phyloP scores from a whole-genome alignment of 2,329 filamentous ascomycete genomes.

The Aureobasidium lini region DNA sequence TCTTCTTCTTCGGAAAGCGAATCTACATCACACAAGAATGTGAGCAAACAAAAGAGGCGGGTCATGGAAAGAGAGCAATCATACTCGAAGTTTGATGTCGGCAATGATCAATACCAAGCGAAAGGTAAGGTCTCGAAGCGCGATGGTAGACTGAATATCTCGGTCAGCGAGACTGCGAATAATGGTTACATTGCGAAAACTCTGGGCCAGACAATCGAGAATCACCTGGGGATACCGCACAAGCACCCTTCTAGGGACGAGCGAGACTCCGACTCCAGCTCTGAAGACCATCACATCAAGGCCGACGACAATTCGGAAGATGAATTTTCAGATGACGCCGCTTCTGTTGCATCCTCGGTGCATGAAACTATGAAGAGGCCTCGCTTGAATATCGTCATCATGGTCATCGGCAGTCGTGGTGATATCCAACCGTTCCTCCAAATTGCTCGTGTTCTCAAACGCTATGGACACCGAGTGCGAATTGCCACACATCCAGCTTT shows the following conservation, averaged over 20 bases:
- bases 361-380: slow-evolving; percentile 30
- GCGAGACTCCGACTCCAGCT: not conserved
- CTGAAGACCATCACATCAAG: slow-evolving; percentile 14
- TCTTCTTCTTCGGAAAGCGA: not conserved
- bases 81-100: slow-evolving; percentile 52
- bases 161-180: slow-evolving; percentile 61
- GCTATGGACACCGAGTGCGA: slow-evolving; percentile 67
- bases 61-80: slow-evolving; percentile 15
- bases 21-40: not conserved
- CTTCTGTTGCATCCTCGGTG: slow-evolving; percentile 22
- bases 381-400: slow-evolving; percentile 68
- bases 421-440: slow-evolving; percentile 76
- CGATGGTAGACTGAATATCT: slow-evolving; percentile 66
- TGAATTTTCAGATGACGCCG: slow-evolving; percentile 12
- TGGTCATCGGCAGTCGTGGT: slow-evolving; percentile 73
- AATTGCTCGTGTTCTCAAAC: slow-evolving; percentile 63
- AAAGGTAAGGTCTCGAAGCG: slow-evolving; percentile 57
- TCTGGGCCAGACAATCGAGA: slow-evolving; percentile 55
- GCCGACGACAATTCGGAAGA: slow-evolving; percentile 11
- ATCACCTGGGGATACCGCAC: slow-evolving; percentile 40
- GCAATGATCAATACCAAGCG: slow-evolving; percentile 58
- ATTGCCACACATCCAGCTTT: slow-evolving; percentile 75
- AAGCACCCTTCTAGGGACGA: slow-evolving; percentile 20
- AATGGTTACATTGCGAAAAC: slow-evolving; percentile 68
- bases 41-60: slow-evolving; percentile 10